Percentiles rank a stretch among this genome's conserved stretches.
Evolutionary conservation across 345 rosid species (phyloP).

Genomic region (Eutrema japonicum): DNA sequence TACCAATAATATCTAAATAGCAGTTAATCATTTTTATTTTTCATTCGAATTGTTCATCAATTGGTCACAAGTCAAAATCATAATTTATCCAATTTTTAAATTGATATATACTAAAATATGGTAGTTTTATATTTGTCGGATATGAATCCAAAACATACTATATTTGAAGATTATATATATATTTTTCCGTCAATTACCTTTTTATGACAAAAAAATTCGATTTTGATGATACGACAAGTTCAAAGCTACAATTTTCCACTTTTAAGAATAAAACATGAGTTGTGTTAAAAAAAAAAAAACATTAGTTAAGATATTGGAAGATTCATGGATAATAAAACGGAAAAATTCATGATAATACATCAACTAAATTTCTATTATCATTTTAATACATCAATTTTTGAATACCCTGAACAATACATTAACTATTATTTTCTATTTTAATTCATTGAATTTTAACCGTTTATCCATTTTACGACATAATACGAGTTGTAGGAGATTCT

Average conservation of each 20-base stretch:
- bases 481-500: too few relatives aligned
- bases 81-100: background rate
- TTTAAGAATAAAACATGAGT: background rate
- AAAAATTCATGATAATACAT: too few relatives aligned
- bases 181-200: background rate
- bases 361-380: too few relatives aligned
- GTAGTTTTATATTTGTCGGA: background rate
- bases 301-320: background rate
- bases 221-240: background rate
- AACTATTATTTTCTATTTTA: too few relatives aligned
- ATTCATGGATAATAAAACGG: background rate
- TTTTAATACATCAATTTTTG: too few relatives aligned
- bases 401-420: too few relatives aligned
- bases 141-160: background rate
- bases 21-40: background rate
- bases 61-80: background rate
- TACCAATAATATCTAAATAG: background rate
- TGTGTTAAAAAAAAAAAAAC: too few relatives aligned
- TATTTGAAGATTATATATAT: background rate
- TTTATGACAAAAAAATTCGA: too few relatives aligned
- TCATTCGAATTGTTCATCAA: background rate
- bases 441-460: too few relatives aligned
- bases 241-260: background rate
- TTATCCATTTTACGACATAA: too few relatives aligned
- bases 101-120: background rate